phyloP scores from a whole-genome alignment of 2,329 filamentous ascomycete genomes.

The Colletotrichum echinochloae region DNA sequence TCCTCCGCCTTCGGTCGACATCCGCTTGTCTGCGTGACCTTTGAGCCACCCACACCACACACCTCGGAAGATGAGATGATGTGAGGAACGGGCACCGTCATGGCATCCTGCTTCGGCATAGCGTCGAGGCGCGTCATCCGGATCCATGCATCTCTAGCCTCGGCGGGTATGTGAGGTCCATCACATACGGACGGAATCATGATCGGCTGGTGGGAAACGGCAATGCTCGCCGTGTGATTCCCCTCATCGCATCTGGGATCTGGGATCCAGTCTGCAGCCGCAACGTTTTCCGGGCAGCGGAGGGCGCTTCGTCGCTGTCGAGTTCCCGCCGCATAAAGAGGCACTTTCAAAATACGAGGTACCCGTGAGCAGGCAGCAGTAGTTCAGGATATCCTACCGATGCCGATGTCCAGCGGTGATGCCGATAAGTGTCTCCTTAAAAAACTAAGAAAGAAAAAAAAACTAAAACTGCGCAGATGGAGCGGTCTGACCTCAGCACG shows the following conservation, averaged over 20 bases:
- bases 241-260: conserved; percentile 31
- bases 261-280: conserved; percentile 25
- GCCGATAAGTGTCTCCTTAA: conserved; percentile 31
- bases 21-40: conserved; percentile 38
- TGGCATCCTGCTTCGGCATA: conserved; percentile 24
- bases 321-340: background rate
- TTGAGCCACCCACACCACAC: conserved; percentile 30
- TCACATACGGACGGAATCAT: conserved; percentile 34
- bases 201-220: conserved; percentile 19
- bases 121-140: conserved; percentile 38
- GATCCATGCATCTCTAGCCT: conserved; percentile 40
- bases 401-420: background rate
- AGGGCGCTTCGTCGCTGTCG: conserved; percentile 16
- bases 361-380: conserved; percentile 13
- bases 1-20: conserved; percentile 35
- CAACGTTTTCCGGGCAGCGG: conserved; percentile 18
- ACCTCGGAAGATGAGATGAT: background rate
- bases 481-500: conserved; percentile 38
- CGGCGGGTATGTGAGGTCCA: conserved; percentile 43
- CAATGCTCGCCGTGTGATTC: conserved; percentile 5
- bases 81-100: background rate
- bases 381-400: conserved; percentile 9
- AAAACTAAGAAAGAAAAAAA: too few species aligned
- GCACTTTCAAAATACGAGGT: background rate
- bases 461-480: conserved; percentile 17